A percentile compares a stretch with the other conserved stretches of the same genome.
These are phyloP conservation scores for Danielozyma ontarioensis DNA, from an alignment of 805 yeast genomes.

Conservation along the genomic window DNA sequence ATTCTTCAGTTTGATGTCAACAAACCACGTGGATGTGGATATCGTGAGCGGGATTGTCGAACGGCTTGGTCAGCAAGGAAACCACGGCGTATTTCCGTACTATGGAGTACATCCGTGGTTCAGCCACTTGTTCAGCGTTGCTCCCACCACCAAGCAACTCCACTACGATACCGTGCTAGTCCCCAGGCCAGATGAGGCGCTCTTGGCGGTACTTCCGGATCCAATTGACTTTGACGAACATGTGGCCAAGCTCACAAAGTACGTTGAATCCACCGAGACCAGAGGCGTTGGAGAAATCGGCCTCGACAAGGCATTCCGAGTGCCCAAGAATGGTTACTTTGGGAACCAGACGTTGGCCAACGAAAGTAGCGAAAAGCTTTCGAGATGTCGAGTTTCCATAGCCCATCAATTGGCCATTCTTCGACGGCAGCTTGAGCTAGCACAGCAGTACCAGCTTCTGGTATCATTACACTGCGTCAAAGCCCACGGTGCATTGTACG, in stretches of 20 bases:
- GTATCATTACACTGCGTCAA: slow-evolving; percentile 85
- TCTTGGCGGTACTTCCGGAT: slow-evolving; percentile 51
- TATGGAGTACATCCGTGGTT: slow-evolving; percentile 95
- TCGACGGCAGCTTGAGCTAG: slow-evolving; percentile 46
- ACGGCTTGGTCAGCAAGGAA: slow-evolving; percentile 4
- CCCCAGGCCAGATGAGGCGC: slow-evolving; percentile 30
- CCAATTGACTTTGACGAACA: slow-evolving; percentile 46
- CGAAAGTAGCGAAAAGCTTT: slow-evolving; percentile 22
- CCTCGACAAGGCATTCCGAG: slow-evolving; percentile 66
- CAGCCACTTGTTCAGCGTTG: slow-evolving; percentile 54
- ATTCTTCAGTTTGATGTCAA: slow-evolving; percentile 34
- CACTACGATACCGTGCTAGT: slow-evolving; percentile 58
- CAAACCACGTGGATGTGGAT: slow-evolving; percentile 30
- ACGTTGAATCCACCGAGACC: slow-evolving; percentile 11
- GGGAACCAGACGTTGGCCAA: slow-evolving; percentile 27
- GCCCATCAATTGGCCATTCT: slow-evolving; percentile 63
- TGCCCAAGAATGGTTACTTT: slow-evolving; percentile 57
- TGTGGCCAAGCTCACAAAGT: slow-evolving; percentile 21
- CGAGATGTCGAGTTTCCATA: slow-evolving; percentile 50
- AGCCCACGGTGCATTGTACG: slow-evolving; percentile 60
- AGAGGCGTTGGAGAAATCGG: slow-evolving; percentile 86
- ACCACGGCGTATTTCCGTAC: slow-evolving; percentile 33
- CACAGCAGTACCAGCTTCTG: slow-evolving; percentile 42
- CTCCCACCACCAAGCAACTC: slow-evolving; percentile 23
- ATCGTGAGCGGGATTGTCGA: slow-evolving; percentile 15